These are phyloP conservation scores for Mycena sanguinolenta DNA, from an alignment of 768 basidiomycete species.

Conservation along the genomic window DNA sequence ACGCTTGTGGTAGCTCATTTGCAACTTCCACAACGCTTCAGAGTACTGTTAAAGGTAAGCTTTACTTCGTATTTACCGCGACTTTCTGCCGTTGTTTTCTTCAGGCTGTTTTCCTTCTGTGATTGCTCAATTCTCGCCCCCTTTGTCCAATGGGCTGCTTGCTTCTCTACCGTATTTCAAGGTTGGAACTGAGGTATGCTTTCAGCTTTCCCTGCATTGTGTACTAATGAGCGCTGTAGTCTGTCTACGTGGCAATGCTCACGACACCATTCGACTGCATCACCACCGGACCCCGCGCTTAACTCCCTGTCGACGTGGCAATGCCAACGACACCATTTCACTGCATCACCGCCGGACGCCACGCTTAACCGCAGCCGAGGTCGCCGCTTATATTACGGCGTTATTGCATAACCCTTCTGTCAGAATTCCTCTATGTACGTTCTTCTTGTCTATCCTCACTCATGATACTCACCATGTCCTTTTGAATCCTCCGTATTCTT, in stretches of 20 bases:
- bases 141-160: not conserved
- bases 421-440: not conserved
- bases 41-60: too few relatives aligned
- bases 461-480: not conserved
- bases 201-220: not conserved
- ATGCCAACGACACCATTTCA: not conserved
- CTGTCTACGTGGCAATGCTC: too few relatives aligned
- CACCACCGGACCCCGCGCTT: too few relatives aligned
- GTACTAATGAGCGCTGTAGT: not conserved
- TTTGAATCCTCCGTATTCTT: not conserved
- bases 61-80: not conserved
- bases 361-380: not conserved
- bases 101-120: not conserved
- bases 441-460: not conserved
- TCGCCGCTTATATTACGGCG: not conserved
- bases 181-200: not conserved
- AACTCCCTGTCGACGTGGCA: too few relatives aligned
- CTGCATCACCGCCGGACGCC: slow-evolving; percentile 1
- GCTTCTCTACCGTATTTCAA: not conserved
- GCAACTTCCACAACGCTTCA: too few relatives aligned
- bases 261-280: too few relatives aligned
- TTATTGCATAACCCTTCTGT: not conserved
- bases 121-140: not conserved
- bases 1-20: too few relatives aligned
- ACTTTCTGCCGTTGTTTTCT: not conserved